phyloP scores from a whole-genome alignment of 2,329 filamentous ascomycete species.

The Parastagonospora avenae region DNA sequence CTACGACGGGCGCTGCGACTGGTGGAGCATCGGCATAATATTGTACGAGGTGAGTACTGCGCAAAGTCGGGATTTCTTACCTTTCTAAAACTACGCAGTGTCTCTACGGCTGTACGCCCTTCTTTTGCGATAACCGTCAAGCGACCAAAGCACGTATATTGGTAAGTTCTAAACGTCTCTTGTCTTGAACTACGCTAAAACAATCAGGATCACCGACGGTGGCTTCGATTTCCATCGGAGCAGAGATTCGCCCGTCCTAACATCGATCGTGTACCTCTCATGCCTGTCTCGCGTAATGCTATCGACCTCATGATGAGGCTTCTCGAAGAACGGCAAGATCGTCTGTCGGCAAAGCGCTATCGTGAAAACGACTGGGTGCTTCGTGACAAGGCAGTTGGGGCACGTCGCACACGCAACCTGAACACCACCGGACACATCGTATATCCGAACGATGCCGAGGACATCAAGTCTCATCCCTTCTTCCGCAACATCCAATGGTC shows the following conservation, averaged over 20 bases:
- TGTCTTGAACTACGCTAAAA: background rate
- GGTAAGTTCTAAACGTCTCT: constrained; percentile 52
- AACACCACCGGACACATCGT: constrained; percentile 66
- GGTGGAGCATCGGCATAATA: constrained; percentile 95
- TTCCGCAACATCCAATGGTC: constrained; percentile 83
- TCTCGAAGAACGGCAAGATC: constrained; percentile 73
- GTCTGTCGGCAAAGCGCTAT: constrained; percentile 79
- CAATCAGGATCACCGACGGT: constrained; percentile 68
- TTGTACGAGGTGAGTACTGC: constrained; percentile 70
- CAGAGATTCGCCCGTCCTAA: constrained; percentile 61
- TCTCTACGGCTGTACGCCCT: constrained; percentile 88
- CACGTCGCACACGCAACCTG: constrained; percentile 32
- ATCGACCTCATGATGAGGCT: constrained; percentile 77
- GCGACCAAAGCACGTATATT: constrained; percentile 87
- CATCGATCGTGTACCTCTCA: constrained; percentile 43
- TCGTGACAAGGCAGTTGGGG: constrained; percentile 29
- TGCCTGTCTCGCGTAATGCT: constrained; percentile 69
- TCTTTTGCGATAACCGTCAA: constrained; percentile 79
- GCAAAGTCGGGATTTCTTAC: background rate
- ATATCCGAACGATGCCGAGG: constrained; percentile 80
- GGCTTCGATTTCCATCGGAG: constrained; percentile 71
- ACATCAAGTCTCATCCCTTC: constrained; percentile 89
- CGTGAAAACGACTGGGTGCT: constrained; percentile 63
- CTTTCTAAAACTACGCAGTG: constrained; percentile 60
- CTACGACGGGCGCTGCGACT: constrained; percentile 94